A percentile compares a stretch with the other conserved stretches of the same genome.
Conservation (phyloP, 140 eudicot genomes). For the Stevia rebaudiana region DNA sequence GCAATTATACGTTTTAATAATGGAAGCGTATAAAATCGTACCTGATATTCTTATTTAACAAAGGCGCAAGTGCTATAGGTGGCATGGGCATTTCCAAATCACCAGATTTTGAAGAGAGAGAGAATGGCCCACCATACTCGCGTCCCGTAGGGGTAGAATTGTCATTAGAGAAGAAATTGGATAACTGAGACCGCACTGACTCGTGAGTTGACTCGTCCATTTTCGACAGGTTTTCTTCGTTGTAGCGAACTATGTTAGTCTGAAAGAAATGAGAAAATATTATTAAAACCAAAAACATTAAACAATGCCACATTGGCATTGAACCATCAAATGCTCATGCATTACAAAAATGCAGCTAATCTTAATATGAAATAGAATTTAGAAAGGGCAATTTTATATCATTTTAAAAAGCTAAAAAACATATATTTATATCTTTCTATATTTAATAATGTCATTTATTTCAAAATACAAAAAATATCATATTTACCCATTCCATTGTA, state of each 20-base stretch:
- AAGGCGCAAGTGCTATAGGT: constrained; percentile 81
- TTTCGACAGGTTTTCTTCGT: constrained; percentile 60
- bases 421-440: not conserved
- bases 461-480: not conserved
- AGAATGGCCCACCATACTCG: constrained; percentile 38
- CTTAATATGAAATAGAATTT: not conserved
- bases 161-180: constrained; percentile 29
- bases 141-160: constrained; percentile 27
- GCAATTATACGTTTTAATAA: not conserved
- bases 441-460: not conserved
- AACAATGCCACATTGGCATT: constrained; percentile 3
- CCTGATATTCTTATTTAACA: constrained; percentile 57
- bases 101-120: constrained; percentile 37
- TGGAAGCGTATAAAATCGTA: constrained; percentile 14
- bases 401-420: too few species aligned
- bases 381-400: not conserved
- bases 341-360: not conserved
- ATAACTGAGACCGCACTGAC: constrained; percentile 33
- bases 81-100: constrained; percentile 95
- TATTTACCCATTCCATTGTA: not conserved
- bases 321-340: not conserved
- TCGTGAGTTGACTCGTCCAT: constrained; percentile 45
- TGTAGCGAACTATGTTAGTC: constrained; percentile 80
- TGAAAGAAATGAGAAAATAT: constrained; percentile 28
- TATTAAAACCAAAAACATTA: constrained; percentile 3